Evolutionary conservation across 768 basidiomycete species (phyloP), one percentile per base, ranked within the genome.

Genomic region (Lyophyllum semitale): DNA sequence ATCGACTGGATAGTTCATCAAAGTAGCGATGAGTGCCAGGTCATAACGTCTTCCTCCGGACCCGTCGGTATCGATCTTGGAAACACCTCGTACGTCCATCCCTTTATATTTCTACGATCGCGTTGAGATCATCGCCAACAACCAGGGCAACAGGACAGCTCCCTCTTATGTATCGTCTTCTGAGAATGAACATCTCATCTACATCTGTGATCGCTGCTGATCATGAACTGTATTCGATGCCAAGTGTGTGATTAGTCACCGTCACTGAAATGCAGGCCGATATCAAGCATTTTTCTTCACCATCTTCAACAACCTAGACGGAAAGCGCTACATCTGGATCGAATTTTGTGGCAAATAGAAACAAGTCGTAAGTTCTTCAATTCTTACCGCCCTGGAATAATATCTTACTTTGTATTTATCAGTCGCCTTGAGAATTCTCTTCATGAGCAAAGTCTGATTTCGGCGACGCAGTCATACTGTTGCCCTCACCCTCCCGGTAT

Each of bases 401-500:
- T 50, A 68, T 66, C 51, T 61, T 69, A 72, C 51, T 55, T 62
- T 68, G 66, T 53, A 72, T 50, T n/a, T n/a, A 62, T 68, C 67
- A 86, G 84, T 93, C 93, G 22, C 96, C 96, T 25, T 94, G 97
- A 72, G 96, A 98, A 77, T 89, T 98, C 66, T 98, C 96, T 12
- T 93, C 54, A 98, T 98, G 96, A 86, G 93, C 96, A 30, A 96
- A 98, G 79, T 89, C 96, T 47, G 97, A 98, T 78, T 84, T 98
- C 63, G 94, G 96, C 57, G 80, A 77, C 66, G 83, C 79, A 53
- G 78, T 95, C 71, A 71, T 72, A 94, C 95, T 72, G 96, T 96
- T 53, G 96, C 98, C 64, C 88, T 98, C 67, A 96, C 95, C 25
- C 89, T 98, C 59, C 95, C 95, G 27, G 95, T 96, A 32, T 98